Evolutionary conservation across 352 stramenopile genomes (phyloP), one percentile per base, ranked within the genome.

Genomic region (Globisporangium perplexum): DNA sequence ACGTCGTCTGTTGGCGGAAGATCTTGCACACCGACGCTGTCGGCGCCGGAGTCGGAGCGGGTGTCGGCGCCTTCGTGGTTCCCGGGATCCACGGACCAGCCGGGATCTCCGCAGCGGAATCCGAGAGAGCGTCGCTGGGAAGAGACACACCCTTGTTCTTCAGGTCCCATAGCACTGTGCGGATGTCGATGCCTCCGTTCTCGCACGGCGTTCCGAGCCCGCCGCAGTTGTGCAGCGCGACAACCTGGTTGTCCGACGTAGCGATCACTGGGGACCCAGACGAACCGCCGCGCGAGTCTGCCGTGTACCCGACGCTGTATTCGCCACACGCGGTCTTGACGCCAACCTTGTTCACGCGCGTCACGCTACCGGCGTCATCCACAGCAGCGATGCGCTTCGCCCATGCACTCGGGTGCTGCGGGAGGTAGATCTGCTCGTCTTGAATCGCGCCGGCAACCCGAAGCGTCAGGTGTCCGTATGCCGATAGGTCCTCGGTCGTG

Each of bases 151-250:
- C 63, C 35, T 73, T 60, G 35, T 39, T 22, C 33, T 51, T 45
- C 43, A 80, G 38, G 26, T 77, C 61, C 46, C 53, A 58, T 47
- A 79, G 59, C 11, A 80, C 30, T 2, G 55, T 58, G 28, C 65
- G 71, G 14, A 77, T 60, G 63, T 74, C 66, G 14, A 72, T 52
- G 22, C 51, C 68, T 20, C 56, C 47, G 55, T 77, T 80, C 36
- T 54, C 36, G 54, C 67, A 74, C 17, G 23, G 35, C n/a, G 41
- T 55, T 4, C 43, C 52, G 10, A 65, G 54, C 30, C 62, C 63
- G 6, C 71, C 74, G 45, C 74, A 86, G 51, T 68, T 68, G 61
- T 86, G 74, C 14, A 86, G 65, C 7, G 55, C 72, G 1, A 83
- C 55, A 7, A 85, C 74, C 7, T 20, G 3, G 55, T 85, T 81